Conservation (phyloP, 1,139 yeast genomes). For the Scheffersomyces segobiensis region DNA sequence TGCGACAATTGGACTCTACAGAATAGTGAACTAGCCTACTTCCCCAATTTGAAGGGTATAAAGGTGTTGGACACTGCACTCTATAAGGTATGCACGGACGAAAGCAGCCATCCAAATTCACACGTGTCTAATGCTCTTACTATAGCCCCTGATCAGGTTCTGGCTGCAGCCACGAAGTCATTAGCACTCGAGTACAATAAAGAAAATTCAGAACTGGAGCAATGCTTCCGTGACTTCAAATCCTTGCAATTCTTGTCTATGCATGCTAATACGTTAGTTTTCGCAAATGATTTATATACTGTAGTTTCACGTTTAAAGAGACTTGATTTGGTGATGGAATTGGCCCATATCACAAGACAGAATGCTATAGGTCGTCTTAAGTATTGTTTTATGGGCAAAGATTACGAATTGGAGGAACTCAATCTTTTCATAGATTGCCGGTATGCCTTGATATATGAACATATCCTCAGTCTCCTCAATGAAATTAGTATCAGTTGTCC, state of each 20-base stretch:
- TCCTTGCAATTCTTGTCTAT: conserved; percentile 17
- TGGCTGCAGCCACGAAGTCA: not conserved
- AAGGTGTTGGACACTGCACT: conserved; percentile 18
- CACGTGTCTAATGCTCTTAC: not conserved
- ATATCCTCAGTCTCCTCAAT: conserved; percentile 16
- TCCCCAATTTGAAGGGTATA: conserved; percentile 19
- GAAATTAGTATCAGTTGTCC: conserved; percentile 8
- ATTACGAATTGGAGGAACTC: conserved; percentile 12
- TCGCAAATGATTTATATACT: conserved; percentile 3
- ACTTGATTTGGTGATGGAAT: conserved; percentile 28
- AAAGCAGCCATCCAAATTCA: not conserved
- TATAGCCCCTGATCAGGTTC: not conserved
- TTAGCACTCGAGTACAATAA: not conserved
- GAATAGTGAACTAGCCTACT: conserved; percentile 16
- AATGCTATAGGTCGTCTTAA: conserved; percentile 1
- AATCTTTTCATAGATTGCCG: conserved; percentile 22
- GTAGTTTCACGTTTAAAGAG: conserved; percentile 15
- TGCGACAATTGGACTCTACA: conserved; percentile 22
- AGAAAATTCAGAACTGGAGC: not conserved
- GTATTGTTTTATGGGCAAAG: not conserved
- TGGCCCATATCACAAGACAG: conserved; percentile 17
- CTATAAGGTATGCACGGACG: not conserved
- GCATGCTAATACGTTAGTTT: conserved; percentile 18
- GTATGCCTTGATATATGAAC: conserved; percentile 13
- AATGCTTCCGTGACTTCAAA: not conserved